phyloP scores from a whole-genome alignment of 192 early-diverging fungal genomes.

The Fimicolochytrium jonesii region DNA sequence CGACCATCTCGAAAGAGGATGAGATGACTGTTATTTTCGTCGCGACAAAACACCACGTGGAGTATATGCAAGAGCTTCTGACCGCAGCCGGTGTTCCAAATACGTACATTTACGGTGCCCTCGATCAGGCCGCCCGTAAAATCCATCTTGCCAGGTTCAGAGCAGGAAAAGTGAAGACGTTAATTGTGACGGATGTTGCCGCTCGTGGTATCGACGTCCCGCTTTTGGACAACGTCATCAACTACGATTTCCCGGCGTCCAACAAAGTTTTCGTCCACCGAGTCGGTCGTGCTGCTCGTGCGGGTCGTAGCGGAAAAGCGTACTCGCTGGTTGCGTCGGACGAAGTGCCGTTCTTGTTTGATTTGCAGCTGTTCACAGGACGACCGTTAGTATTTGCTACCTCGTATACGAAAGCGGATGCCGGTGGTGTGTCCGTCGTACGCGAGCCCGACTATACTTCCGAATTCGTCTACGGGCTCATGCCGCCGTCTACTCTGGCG shows the following conservation, averaged over 20 bases:
- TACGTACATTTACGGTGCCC: constrained; percentile 90
- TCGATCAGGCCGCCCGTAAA: constrained; percentile 89
- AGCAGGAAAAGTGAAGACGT: constrained; percentile 65
- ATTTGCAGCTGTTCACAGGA: constrained; percentile 88
- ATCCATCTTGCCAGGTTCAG: constrained; percentile 85
- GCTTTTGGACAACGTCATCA: constrained; percentile 93
- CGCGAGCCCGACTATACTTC: constrained; percentile 52
- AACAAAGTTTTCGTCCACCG: constrained; percentile 97
- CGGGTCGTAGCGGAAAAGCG: constrained; percentile 88
- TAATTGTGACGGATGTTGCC: constrained; percentile 98
- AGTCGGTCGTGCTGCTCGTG: constrained; percentile 93
- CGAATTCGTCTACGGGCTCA: constrained; percentile 73
- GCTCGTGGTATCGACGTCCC: constrained; percentile 99
- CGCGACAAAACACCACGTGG: constrained; percentile 97
- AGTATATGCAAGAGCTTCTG: constrained; percentile 80
- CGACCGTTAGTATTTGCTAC: constrained; percentile 62
- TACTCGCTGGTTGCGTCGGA: constrained; percentile 83
- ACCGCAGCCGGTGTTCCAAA: constrained; percentile 63
- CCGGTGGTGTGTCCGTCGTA: neutral
- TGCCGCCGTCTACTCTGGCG: constrained; percentile 67
- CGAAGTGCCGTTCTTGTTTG: constrained; percentile 88
- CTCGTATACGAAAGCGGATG: constrained; percentile 7
- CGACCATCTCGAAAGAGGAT: constrained; percentile 56
- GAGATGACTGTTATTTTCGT: constrained; percentile 91
- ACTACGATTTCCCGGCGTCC: constrained; percentile 90